Conservation (phyloP, 345 rosid genomes). For the Ailanthus altissimus region DNA sequence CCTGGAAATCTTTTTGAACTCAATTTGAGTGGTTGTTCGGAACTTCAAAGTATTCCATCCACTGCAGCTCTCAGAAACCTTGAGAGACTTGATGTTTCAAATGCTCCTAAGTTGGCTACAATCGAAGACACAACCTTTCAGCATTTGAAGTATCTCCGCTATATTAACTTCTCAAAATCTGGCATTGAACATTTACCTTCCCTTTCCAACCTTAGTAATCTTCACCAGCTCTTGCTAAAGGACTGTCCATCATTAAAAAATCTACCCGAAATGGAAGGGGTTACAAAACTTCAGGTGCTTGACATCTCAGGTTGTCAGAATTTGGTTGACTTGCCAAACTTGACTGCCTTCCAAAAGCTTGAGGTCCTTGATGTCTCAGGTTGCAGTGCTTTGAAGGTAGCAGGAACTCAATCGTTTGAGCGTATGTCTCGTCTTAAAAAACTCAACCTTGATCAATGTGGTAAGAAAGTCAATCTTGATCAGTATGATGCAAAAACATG, state of each 20-base stretch:
- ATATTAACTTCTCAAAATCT: conserved; percentile 42
- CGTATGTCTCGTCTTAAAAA: conserved; percentile 21
- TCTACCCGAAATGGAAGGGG: conserved; percentile 23
- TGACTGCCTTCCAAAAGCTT: too few species aligned
- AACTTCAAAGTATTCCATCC: conserved; percentile 4
- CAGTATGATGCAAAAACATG: conserved; percentile 24
- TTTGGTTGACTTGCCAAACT: too few species aligned
- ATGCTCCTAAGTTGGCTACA: conserved; percentile 14
- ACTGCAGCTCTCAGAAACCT: conserved; percentile 29
- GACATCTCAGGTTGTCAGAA: too few species aligned
- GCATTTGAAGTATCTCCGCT: conserved; percentile 31
- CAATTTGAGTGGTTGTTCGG: conserved; percentile 35
- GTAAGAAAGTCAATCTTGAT: background rate
- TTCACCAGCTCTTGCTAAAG: conserved; percentile 26
- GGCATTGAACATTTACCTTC: conserved; percentile 23
- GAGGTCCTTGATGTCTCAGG: too few species aligned
- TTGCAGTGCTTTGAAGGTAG: too few species aligned
- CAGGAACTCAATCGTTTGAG: conserved; percentile 17
- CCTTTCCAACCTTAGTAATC: conserved; percentile 23
- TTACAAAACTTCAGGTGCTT: background rate
- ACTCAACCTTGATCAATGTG: conserved; percentile 23
- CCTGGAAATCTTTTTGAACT: conserved; percentile 33
- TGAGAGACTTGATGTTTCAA: conserved; percentile 50
- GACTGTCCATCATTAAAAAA: conserved; percentile 23
- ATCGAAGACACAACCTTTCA: conserved; percentile 37